phyloP scores from a whole-genome alignment of 441 rosid genomes.

The Euphorbia schlechtendalii region DNA sequence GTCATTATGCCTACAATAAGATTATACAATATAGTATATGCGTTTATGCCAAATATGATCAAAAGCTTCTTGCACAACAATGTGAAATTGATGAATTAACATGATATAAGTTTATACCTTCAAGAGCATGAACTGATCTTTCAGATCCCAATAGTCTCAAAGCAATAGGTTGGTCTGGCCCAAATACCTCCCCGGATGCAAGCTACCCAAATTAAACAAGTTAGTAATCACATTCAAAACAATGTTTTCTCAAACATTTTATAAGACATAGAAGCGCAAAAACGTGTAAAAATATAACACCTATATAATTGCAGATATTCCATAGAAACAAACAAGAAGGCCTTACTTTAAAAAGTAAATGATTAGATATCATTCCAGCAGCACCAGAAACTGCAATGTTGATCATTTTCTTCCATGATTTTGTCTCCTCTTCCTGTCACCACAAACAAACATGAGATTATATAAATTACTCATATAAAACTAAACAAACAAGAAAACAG shows the following conservation, averaged over 20 bases:
- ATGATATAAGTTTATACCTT: constrained; percentile 38
- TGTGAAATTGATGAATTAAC: not conserved
- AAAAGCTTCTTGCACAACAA: too few species aligned
- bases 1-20: too few species aligned
- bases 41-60: too few species aligned
- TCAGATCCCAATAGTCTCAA: constrained; percentile 88
- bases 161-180: constrained; percentile 82
- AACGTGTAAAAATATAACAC: not conserved
- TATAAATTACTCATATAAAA: not conserved
- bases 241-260: too few species aligned
- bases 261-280: too few species aligned
- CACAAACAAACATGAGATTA: constrained; percentile 9
- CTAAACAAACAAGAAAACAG: not conserved
- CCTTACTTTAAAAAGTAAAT: constrained; percentile 90
- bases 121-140: constrained; percentile 83
- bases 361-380: constrained; percentile 96
- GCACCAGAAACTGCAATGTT: constrained; percentile 85
- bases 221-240: too few species aligned
- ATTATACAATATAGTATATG: too few species aligned
- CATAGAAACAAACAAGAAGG: not conserved
- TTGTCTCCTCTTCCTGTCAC: constrained; percentile 81
- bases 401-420: constrained; percentile 77
- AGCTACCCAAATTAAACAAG: constrained; percentile 41
- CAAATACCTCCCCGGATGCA: constrained; percentile 92
- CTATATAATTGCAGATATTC: not conserved